phyloP scores from a whole-genome alignment of 2,329 filamentous ascomycete genomes.

The Phyllosticta ampelicida region DNA sequence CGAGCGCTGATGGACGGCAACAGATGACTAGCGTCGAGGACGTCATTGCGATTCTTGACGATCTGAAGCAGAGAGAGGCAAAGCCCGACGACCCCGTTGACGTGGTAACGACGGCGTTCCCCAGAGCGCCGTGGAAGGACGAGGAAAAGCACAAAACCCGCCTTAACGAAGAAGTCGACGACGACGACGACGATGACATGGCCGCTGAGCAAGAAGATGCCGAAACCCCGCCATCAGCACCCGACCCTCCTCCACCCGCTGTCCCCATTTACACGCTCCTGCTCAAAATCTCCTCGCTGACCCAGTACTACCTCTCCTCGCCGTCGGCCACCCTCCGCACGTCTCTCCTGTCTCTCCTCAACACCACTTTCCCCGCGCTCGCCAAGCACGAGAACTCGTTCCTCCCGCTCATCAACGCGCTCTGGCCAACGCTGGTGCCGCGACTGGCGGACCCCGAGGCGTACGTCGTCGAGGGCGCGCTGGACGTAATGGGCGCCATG shows the following conservation, averaged over 20 bases:
- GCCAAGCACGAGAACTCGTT: slow-evolving; percentile 71
- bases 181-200: slow-evolving; percentile 21
- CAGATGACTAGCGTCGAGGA: slow-evolving; percentile 14
- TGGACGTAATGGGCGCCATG: slow-evolving; percentile 56
- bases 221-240: slow-evolving; percentile 16
- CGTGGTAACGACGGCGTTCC: slow-evolving; percentile 12
- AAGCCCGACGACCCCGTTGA: slow-evolving; percentile 18
- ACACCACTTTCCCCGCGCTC: slow-evolving; percentile 60
- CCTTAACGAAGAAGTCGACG: slow-evolving; percentile 22
- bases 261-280: slow-evolving; percentile 74
- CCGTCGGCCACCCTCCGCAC: slow-evolving; percentile 68
- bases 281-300: slow-evolving; percentile 68
- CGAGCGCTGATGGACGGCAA: neutral
- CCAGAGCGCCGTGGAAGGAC: slow-evolving; percentile 25
- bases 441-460: slow-evolving; percentile 56
- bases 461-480: slow-evolving; percentile 59
- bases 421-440: slow-evolving; percentile 76
- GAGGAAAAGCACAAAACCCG: slow-evolving; percentile 17
- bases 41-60: slow-evolving; percentile 22
- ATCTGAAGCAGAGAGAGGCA: slow-evolving; percentile 21
- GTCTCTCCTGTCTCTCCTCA: slow-evolving; percentile 66
- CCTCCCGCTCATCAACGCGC: slow-evolving; percentile 74
- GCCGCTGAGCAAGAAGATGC: slow-evolving; percentile 25
- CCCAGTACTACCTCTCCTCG: slow-evolving; percentile 83
- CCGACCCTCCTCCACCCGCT: slow-evolving; percentile 50